Percentiles rank a stretch among this genome's conserved stretches.
Evolutionary conservation across 2,329 filamentous ascomycete species (phyloP).

Genomic region (Aspergillus pseudotamarii): DNA sequence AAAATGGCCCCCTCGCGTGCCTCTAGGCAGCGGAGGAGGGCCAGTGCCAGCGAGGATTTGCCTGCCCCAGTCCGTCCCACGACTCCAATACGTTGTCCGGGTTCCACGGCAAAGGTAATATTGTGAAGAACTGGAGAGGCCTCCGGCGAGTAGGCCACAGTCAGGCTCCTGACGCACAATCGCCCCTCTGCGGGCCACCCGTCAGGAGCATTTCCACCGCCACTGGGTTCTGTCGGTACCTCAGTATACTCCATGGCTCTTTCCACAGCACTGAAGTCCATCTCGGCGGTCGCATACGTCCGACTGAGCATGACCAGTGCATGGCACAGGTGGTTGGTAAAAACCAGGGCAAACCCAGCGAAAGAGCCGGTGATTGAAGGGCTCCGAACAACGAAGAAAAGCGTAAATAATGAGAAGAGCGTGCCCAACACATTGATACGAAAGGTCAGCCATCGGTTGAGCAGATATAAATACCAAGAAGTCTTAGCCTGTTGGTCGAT

Average conservation of each 20-base stretch:
- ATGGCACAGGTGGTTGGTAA: neutral
- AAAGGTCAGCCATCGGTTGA: constrained; percentile 9
- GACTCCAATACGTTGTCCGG: constrained; percentile 19
- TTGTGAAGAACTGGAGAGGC: constrained; percentile 2
- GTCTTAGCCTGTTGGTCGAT: constrained; percentile 4
- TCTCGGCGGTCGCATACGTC: neutral
- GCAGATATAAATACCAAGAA: constrained; percentile 8
- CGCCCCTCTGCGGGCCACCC: neutral
- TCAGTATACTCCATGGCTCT: neutral
- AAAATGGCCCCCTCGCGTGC: constrained; percentile 4
- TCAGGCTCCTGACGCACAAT: neutral
- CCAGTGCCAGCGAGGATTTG: constrained; percentile 29
- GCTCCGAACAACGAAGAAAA: constrained; percentile 1
- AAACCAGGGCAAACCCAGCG: neutral
- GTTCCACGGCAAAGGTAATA: constrained; percentile 12
- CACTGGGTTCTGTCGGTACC: neutral
- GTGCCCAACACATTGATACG: constrained; percentile 8
- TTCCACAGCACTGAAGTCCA: neutral
- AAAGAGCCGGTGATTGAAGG: constrained; percentile 3
- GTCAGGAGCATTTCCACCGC: neutral
- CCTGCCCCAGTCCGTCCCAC: constrained; percentile 30
- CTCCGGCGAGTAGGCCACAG: constrained; percentile 3
- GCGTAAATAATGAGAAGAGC: neutral
- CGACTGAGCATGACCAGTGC: neutral
- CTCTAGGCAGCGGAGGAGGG: constrained; percentile 27